Evolutionary conservation across 2,329 filamentous ascomycete species (phyloP).

Genomic region (Calonectria hongkongensis): DNA sequence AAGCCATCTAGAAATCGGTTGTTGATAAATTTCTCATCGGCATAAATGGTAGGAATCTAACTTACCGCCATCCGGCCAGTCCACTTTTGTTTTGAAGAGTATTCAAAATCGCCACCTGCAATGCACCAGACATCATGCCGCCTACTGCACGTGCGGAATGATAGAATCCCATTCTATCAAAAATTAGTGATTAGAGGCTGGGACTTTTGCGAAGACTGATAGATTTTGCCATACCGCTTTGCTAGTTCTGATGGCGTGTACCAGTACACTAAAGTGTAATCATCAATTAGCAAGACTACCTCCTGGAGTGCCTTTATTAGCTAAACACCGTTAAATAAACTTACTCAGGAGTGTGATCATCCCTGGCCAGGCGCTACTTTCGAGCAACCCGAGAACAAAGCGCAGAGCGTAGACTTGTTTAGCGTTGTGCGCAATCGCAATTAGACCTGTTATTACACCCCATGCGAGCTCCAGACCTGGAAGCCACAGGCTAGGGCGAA

Average conservation of each 20-base stretch:
- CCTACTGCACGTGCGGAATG: constrained; percentile 63
- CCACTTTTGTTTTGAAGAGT: constrained; percentile 61
- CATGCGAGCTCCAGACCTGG: constrained; percentile 58
- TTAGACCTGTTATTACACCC: constrained; percentile 51
- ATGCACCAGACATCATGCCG: constrained; percentile 65
- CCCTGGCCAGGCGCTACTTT: constrained; percentile 60
- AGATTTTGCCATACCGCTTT: constrained; percentile 26
- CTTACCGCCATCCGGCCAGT: constrained; percentile 64
- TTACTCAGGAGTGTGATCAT: constrained; percentile 60
- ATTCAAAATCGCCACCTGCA: constrained; percentile 64
- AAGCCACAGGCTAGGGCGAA: constrained; percentile 62
- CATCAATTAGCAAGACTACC: neutral
- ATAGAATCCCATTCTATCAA: constrained; percentile 61
- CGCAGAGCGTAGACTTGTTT: constrained; percentile 60
- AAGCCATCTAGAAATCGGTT: constrained; percentile 4
- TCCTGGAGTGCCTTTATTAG: no score
- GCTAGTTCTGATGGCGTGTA: constrained; percentile 40
- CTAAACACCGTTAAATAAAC: neutral
- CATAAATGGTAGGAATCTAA: neutral
- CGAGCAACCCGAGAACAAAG: constrained; percentile 63
- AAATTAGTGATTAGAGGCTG: neutral
- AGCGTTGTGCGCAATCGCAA: constrained; percentile 60
- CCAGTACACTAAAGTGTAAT: constrained; percentile 34
- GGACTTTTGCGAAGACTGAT: neutral
- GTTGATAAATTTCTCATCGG: neutral